Percentiles rank a stretch among this genome's conserved stretches.
Conservation (phyloP, 495 filamentous ascomycete species). For the Chaetomium fimeti region DNA sequence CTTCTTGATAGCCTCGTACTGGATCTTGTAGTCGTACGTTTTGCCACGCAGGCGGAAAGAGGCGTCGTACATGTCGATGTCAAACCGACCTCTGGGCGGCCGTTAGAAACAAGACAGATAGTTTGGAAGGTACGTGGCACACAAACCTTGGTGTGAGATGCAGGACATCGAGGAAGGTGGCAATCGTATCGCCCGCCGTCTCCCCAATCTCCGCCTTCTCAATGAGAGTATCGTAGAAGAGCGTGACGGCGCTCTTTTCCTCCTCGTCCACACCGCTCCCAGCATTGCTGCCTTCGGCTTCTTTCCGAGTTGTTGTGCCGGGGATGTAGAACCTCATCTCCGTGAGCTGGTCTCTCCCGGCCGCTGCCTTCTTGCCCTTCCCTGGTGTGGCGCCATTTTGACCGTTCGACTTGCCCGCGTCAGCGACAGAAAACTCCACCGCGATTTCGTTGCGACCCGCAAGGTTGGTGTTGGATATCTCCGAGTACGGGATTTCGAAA, state of each 20-base stretch:
- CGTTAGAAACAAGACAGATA: constrained; percentile 35
- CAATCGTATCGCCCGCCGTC: constrained; percentile 94
- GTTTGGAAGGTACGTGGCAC: constrained; percentile 27
- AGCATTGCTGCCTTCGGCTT: constrained; percentile 71
- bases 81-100: constrained; percentile 83
- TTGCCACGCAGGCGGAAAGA: constrained; percentile 98
- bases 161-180: constrained; percentile 93
- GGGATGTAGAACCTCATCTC: constrained; percentile 99
- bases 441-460: constrained; percentile 98
- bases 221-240: constrained; percentile 96
- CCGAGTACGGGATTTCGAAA: constrained; percentile 95
- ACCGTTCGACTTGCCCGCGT: constrained; percentile 66
- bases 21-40: constrained; percentile 99
- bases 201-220: constrained; percentile 99
- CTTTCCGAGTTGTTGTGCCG: constrained; percentile 81
- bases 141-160: constrained; percentile 92
- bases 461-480: constrained; percentile 96
- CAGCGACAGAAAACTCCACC: constrained; percentile 79
- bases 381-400: constrained; percentile 74
- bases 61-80: constrained; percentile 98
- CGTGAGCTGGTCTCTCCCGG: constrained; percentile 85
- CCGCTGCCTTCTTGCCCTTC: constrained; percentile 83
- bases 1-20: constrained; percentile 96
- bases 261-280: constrained; percentile 68
- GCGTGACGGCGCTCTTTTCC: constrained; percentile 87